phyloP scores from a whole-genome alignment of 768 basidiomycete genomes.

The Hericium rajendrae region DNA sequence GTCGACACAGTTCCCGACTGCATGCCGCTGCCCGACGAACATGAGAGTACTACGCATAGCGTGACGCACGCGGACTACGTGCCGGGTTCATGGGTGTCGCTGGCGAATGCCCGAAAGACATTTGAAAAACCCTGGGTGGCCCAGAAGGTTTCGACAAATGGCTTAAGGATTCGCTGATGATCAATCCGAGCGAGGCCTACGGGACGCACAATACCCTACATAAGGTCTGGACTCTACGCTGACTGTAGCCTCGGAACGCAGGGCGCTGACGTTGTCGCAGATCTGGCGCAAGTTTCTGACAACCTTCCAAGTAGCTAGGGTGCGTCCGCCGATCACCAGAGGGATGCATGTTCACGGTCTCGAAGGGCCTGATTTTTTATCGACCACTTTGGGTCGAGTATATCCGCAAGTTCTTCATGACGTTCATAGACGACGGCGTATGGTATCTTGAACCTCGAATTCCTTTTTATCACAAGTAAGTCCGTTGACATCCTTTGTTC shows the following conservation, averaged over 20 bases:
- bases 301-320: slow-evolving; percentile 40
- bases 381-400: slow-evolving; percentile 52
- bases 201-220: slow-evolving; percentile 59
- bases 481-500: background rate
- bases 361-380: slow-evolving; percentile 31
- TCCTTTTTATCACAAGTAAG: slow-evolving; percentile 52
- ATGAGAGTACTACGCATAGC: slow-evolving; percentile 15
- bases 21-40: slow-evolving; percentile 30
- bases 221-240: slow-evolving; percentile 33
- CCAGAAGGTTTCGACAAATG: slow-evolving; percentile 59
- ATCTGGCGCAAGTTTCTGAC: slow-evolving; percentile 69
- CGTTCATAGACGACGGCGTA: slow-evolving; percentile 61
- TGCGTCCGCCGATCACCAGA: slow-evolving; percentile 14
- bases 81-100: slow-evolving; percentile 42
- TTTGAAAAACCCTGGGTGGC: slow-evolving; percentile 49
- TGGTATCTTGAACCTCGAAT: slow-evolving; percentile 62
- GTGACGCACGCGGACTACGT: slow-evolving; percentile 37
- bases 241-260: background rate
- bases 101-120: slow-evolving; percentile 40
- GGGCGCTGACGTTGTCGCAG: slow-evolving; percentile 23
- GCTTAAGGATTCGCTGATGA: slow-evolving; percentile 49
- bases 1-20: slow-evolving; percentile 42
- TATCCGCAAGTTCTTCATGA: slow-evolving; percentile 49
- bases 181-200: slow-evolving; percentile 66
- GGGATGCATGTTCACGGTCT: slow-evolving; percentile 9